Percentiles rank a stretch among this genome's conserved stretches.
Evolutionary conservation across 768 basidiomycete genomes (phyloP).

Genomic region (Leucocoprinus leucothites): DNA sequence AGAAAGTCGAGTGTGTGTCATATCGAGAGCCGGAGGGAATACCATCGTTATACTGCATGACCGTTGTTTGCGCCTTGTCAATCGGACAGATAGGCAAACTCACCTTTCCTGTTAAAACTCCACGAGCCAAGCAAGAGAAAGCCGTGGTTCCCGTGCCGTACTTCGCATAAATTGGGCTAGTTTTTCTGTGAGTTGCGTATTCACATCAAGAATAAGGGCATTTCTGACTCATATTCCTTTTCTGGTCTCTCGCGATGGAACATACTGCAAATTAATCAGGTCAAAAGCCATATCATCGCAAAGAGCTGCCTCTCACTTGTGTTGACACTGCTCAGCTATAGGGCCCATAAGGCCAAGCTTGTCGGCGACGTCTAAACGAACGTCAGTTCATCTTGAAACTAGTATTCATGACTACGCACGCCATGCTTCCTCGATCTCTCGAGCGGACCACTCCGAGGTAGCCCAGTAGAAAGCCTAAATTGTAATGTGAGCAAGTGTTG

Average conservation of each 20-base stretch:
- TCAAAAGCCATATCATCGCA: background rate
- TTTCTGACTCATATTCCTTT: constrained; percentile 63
- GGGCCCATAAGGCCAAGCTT: constrained; percentile 67
- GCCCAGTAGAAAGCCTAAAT: constrained; percentile 65
- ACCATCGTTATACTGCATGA: constrained; percentile 62
- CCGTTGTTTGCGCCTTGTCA: background rate
- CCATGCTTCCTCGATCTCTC: constrained; percentile 64
- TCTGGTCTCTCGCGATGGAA: constrained; percentile 81
- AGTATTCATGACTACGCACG: constrained; percentile 32
- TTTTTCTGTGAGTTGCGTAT: background rate
- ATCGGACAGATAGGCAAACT: no score
- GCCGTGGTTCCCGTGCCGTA: constrained; percentile 69
- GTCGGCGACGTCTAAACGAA: constrained; percentile 54
- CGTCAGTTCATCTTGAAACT: background rate
- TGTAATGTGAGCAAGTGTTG: background rate
- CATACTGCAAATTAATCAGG: constrained; percentile 44
- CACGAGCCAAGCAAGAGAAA: constrained; percentile 71
- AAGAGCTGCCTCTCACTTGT: constrained; percentile 43
- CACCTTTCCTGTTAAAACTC: constrained; percentile 78
- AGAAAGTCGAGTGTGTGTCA: constrained; percentile 49
- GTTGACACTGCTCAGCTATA: constrained; percentile 74
- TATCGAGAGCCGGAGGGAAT: constrained; percentile 74
- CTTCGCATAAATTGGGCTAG: constrained; percentile 60
- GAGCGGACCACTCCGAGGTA: constrained; percentile 76
- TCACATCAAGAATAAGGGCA: background rate